Evolutionary conservation across 139 green algal species (phyloP).

Genomic region (Nannochloris sp.): DNA sequence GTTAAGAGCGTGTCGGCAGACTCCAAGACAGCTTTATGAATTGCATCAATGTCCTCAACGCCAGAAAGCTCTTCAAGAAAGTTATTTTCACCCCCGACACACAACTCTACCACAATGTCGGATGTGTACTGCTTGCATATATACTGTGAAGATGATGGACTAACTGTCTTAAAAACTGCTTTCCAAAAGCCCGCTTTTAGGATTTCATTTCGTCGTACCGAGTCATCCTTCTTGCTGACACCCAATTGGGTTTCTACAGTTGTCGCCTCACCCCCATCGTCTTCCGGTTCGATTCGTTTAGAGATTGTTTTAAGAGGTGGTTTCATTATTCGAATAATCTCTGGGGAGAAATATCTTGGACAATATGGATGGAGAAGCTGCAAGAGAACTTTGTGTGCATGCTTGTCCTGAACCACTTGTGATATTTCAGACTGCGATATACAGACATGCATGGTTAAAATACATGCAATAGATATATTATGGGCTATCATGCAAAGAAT

Average conservation of each 20-base stretch:
- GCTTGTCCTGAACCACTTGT: conserved; percentile 37
- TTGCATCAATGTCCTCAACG: conserved; percentile 21
- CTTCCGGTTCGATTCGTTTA: conserved; percentile 13
- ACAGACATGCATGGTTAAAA: neutral
- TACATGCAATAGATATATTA: neutral
- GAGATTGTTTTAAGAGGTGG: conserved; percentile 25
- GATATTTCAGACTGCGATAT: conserved; percentile 45
- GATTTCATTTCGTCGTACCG: conserved; percentile 51
- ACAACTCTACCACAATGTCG: conserved; percentile 57
- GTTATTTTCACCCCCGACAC: conserved; percentile 40
- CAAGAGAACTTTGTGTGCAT: conserved; percentile 47
- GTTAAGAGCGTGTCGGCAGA: conserved; percentile 27
- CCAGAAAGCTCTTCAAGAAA: conserved; percentile 34
- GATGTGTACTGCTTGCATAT: conserved; percentile 36
- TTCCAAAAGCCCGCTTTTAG: conserved; percentile 45
- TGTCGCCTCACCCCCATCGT: neutral
- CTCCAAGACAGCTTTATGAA: conserved; percentile 47
- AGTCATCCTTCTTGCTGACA: conserved; percentile 64
- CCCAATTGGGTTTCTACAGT: conserved; percentile 30
- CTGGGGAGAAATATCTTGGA: conserved; percentile 51
- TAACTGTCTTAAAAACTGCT: conserved; percentile 28
- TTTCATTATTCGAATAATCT: conserved; percentile 39
- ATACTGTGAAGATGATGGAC: conserved; percentile 20
- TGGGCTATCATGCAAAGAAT: neutral
- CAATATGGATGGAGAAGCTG: conserved; percentile 60